Evolutionary conservation across 2,329 filamentous ascomycete species (phyloP), one percentile per base, ranked within the genome.

Genomic region (Pseudocercospora musae): DNA sequence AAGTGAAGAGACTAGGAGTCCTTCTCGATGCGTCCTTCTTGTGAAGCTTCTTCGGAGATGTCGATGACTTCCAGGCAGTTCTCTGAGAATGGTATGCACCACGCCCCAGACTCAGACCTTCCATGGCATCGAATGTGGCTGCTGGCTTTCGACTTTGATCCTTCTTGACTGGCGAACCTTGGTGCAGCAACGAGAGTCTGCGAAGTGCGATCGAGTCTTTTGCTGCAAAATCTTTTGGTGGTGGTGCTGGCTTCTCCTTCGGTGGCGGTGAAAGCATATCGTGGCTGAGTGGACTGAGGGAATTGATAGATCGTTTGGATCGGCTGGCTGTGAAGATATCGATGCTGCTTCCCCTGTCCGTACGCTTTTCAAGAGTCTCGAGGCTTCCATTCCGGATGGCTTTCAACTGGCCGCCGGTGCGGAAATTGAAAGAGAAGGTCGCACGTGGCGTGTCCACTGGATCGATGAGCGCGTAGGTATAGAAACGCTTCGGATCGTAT

Each of bases 401-500:
- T 33, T 54, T 53, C 33, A 59, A 46, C 42, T 59, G 57, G 42
- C 55, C 25, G 7, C 50, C 31, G n/a, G 59, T 64, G 29, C 65
- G 62, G 44, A 64, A 68, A 37, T 72, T 64, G 48, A 71, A 81
- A 27, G 75, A 71, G 63, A 84, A 81, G 1, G 71, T 78, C 3
- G 74, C 80, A 62, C 80, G 82, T 2, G 82, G 82, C 66, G 75
- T 69, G 65, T 83, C 79, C 6, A 78, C 57, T 1, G 80, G 75
- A 68, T 84, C 81, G 20, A 82, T 70, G 18, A 84, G 75, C 1
- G 80, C 78, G 57, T 82, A 83, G 57, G 76, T 78, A 70, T 83
- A 84, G 69, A 76, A 80, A 3, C 75, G 72, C 63, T 76, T 77
- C 8, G 78, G 79, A 10, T 79, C 74, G 33, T 77, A 71, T 33